Evolutionary conservation across 306 rosid species (phyloP), one percentile per base, ranked within the genome.

Genomic region (Benincasa hispida): DNA sequence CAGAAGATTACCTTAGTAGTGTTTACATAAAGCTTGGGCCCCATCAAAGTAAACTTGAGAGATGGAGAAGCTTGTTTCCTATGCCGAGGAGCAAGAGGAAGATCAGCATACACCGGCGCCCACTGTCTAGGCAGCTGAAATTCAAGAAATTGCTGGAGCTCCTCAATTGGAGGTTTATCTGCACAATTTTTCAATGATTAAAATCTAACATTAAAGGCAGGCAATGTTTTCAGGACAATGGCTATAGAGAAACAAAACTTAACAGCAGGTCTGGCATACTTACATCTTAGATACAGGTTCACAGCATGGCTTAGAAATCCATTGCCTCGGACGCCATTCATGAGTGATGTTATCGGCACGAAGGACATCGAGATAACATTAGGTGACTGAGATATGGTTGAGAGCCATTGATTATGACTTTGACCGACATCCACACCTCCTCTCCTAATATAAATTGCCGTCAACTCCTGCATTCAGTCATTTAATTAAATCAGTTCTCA

Each of bases 131-230:
- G 91, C 86, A 93, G 81, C 78, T 93, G 98, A 83, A 87, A 91
- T 67, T 91, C 97, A 8, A 93, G 87, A 86, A 93, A 93, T 54
- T 91, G 96, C 19, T 85, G 91, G 58, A 93, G 97, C 81, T 93
- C 98, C 78, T 93, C 98, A 68, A 90, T 87, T 37, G 81, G 88
- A 45, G 97, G 98, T 85, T 89, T 93, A 87, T 93, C 98, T 91
- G 90, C 84, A 77, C 58, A 76, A 80, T 62, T 77, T 81, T 28
- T 75, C 73, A 51, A 53, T 51, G 21, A 77, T 65, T 59, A 79
- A 60, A 77, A 74, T 41, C 77, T 21, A 19, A 42, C 17, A 58
- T n/a, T n/a, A n/a, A n/a, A n/a, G n/a, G n/a, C n/a, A n/a, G n/a
- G n/a, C n/a, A n/a, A n/a, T n/a, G n/a, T n/a, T n/a, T n/a, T n/a